Percentiles rank a stretch among this genome's conserved stretches.
phyloP scores from a whole-genome alignment of 805 yeast genomes.

The Metschnikowia kofuensis region DNA sequence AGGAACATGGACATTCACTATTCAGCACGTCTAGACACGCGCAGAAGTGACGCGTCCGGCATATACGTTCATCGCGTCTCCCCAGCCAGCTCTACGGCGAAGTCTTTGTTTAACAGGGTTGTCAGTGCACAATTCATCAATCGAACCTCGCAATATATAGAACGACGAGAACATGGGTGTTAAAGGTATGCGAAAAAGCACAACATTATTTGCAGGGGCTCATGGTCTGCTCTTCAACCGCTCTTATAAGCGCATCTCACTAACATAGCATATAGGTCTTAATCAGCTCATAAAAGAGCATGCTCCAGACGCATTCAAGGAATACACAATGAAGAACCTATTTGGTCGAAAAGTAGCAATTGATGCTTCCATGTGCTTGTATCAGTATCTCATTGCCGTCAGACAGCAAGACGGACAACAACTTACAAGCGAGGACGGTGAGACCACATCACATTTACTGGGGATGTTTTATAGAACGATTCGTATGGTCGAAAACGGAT shows the following conservation, averaged over 20 bases:
- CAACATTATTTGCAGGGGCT: too few species aligned
- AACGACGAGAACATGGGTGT: slow-evolving; percentile 14
- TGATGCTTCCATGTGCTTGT: slow-evolving; percentile 94
- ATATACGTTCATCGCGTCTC: background rate
- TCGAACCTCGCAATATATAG: too few species aligned
- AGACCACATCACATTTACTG: slow-evolving; percentile 88
- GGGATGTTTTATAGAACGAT: slow-evolving; percentile 96
- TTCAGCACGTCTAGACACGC: slow-evolving; percentile 27
- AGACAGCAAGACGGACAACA: slow-evolving; percentile 97
- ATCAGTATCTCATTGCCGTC: slow-evolving; percentile 94
- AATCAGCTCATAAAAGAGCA: slow-evolving; percentile 85
- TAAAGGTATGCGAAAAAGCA: slow-evolving; percentile 14
- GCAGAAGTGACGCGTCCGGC: slow-evolving; percentile 11
- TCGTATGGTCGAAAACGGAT: slow-evolving; percentile 85
- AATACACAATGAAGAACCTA: slow-evolving; percentile 76
- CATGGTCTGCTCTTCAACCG: background rate
- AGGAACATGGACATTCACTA: slow-evolving; percentile 67
- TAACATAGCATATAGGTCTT: slow-evolving; percentile 49
- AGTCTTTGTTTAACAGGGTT: too few species aligned
- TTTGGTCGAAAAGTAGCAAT: slow-evolving; percentile 98
- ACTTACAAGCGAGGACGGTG: slow-evolving; percentile 83
- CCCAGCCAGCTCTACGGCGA: too few species aligned
- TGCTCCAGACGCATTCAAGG: slow-evolving; percentile 78
- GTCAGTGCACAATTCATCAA: too few species aligned
- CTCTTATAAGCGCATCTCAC: background rate